phyloP scores from a whole-genome alignment of 2,329 filamentous ascomycete species.

The Zymoseptoria brevis region DNA sequence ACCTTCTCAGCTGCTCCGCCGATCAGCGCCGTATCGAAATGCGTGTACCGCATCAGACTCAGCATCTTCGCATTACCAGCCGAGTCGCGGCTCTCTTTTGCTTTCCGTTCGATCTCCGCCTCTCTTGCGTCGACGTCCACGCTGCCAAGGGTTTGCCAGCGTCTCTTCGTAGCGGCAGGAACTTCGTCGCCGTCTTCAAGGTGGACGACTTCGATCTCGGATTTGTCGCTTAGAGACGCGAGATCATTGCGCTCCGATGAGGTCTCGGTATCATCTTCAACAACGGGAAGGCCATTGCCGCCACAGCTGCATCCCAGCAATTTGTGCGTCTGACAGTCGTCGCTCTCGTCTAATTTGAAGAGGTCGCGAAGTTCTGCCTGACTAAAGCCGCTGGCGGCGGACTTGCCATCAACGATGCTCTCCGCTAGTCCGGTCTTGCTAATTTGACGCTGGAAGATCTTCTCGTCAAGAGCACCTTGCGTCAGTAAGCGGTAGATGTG shows the following conservation, averaged over 20 bases:
- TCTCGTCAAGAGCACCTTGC: constrained; percentile 63
- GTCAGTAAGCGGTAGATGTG: constrained; percentile 63
- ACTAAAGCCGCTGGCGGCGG: constrained; percentile 53
- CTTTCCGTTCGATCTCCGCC: constrained; percentile 22
- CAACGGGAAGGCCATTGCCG: constrained; percentile 41
- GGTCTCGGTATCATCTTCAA: constrained; percentile 11
- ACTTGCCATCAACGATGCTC: constrained; percentile 62
- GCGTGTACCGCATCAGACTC: constrained; percentile 48
- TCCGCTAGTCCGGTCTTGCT: constrained; percentile 64
- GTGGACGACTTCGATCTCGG: neutral
- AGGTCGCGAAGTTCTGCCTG: constrained; percentile 58
- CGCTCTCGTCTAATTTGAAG: constrained; percentile 56
- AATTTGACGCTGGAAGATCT: constrained; percentile 66
- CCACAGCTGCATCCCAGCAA: constrained; percentile 56
- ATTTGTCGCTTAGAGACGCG: neutral
- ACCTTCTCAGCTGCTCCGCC: constrained; percentile 20
- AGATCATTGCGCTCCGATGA: neutral
- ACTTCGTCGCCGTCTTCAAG: constrained; percentile 20
- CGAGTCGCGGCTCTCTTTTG: constrained; percentile 26
- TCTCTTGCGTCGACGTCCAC: constrained; percentile 32
- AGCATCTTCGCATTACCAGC: constrained; percentile 36
- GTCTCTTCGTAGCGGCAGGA: constrained; percentile 21
- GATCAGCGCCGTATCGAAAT: constrained; percentile 40
- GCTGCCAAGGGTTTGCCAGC: constrained; percentile 21
- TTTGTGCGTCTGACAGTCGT: constrained; percentile 60